Percentiles rank a stretch among this genome's conserved stretches.
Evolutionary conservation across 805 yeast species (phyloP).

Genomic region (Ogataea pignaliae): DNA sequence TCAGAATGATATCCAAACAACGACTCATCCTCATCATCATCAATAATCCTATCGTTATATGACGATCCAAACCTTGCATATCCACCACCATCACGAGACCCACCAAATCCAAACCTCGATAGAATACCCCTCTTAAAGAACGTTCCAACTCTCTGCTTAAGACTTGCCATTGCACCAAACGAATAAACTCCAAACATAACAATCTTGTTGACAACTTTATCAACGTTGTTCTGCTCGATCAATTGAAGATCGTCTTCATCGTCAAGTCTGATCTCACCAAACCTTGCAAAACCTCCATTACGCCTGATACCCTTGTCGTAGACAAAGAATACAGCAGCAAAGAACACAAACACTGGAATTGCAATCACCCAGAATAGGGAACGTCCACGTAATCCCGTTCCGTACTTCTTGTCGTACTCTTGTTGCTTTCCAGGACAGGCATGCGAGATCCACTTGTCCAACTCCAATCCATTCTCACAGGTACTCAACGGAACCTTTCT

Average conservation of each 20-base stretch:
- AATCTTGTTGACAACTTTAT: constrained; percentile 52
- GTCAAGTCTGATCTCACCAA: constrained; percentile 84
- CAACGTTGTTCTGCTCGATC: constrained; percentile 60
- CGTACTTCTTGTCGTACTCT: constrained; percentile 47
- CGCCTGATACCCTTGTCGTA: constrained; percentile 78
- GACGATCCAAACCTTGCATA: constrained; percentile 21
- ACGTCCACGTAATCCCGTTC: constrained; percentile 50
- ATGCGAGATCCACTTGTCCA: constrained; percentile 59
- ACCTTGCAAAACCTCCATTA: constrained; percentile 69
- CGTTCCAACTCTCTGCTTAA: constrained; percentile 11
- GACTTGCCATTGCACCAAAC: constrained; percentile 14
- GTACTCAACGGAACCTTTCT: constrained; percentile 81
- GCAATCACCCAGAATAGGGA: constrained; percentile 49
- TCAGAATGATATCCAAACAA: constrained; percentile 29
- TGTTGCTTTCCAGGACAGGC: constrained; percentile 87
- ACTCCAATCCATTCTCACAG: constrained; percentile 73
- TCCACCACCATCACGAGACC: constrained; percentile 15
- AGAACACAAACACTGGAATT: constrained; percentile 51
- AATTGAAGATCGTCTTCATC: constrained; percentile 52
- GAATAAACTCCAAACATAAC: constrained; percentile 52
- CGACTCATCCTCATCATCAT: constrained; percentile 30
- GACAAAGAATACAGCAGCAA: constrained; percentile 59
- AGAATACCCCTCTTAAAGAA: constrained; percentile 23
- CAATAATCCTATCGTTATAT: constrained; percentile 29
- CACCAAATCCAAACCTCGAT: constrained; percentile 20